phyloP scores from a whole-genome alignment of 805 yeast species.

The Sugiyamaella floridensis region DNA sequence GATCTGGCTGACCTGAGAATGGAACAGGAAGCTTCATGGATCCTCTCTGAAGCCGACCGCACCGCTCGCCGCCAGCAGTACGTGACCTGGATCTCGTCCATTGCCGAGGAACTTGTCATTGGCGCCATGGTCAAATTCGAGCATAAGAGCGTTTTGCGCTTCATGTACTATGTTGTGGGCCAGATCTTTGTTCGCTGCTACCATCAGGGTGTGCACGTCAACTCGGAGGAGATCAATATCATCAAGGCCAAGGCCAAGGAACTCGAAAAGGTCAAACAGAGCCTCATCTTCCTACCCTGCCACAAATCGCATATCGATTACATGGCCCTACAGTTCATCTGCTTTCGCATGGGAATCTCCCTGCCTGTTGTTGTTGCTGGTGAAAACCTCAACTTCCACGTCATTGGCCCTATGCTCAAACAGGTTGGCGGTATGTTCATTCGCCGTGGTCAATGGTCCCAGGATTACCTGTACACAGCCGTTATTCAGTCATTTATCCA shows the following conservation, averaged over 20 bases:
- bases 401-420: slow-evolving; percentile 45
- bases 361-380: slow-evolving; percentile 57
- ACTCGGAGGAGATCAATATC: slow-evolving; percentile 29
- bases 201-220: slow-evolving; percentile 38
- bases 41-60: slow-evolving; percentile 20
- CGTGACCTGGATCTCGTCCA: slow-evolving; percentile 26
- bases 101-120: slow-evolving; percentile 27
- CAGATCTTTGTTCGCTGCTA: slow-evolving; percentile 35
- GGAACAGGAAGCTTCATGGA: slow-evolving; percentile 24
- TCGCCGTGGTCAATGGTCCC: slow-evolving; percentile 38
- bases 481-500: slow-evolving; percentile 40
- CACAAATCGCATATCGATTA: slow-evolving; percentile 60
- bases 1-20: slow-evolving; percentile 28
- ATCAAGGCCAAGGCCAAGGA: slow-evolving; percentile 30
- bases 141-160: slow-evolving; percentile 24
- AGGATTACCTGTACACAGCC: slow-evolving; percentile 39
- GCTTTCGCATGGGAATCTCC: slow-evolving; percentile 47
- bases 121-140: slow-evolving; percentile 32
- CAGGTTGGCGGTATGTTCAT: slow-evolving; percentile 53
- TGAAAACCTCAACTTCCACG: slow-evolving; percentile 55
- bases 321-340: slow-evolving; percentile 47
- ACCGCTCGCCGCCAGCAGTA: slow-evolving; percentile 23
- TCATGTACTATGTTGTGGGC: slow-evolving; percentile 32
- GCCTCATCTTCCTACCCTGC: slow-evolving; percentile 46
- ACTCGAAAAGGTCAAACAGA: slow-evolving; percentile 30